phyloP scores from a whole-genome alignment of 2,329 filamentous ascomycete genomes.

The Fonsecaea pedrosoi region DNA sequence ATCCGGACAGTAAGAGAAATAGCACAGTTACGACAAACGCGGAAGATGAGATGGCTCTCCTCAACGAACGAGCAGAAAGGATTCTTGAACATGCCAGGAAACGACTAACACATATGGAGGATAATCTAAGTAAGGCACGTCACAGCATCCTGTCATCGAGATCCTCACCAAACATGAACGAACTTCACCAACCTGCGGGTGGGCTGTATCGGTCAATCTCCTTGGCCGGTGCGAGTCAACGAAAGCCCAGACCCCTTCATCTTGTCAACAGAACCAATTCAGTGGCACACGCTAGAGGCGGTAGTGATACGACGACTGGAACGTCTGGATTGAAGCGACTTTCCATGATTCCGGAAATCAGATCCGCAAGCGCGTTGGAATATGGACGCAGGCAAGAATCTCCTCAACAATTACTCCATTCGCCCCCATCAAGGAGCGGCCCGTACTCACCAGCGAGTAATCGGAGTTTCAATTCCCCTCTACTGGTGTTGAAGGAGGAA shows the following conservation, averaged over 20 bases:
- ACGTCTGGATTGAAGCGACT: conserved; percentile 33
- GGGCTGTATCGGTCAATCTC: conserved; percentile 53
- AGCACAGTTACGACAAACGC: conserved; percentile 50
- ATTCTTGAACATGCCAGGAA: conserved; percentile 93
- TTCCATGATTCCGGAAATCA: conserved; percentile 35
- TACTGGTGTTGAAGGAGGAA: conserved; percentile 38
- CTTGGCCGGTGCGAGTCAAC: conserved; percentile 35
- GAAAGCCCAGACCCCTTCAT: conserved; percentile 32
- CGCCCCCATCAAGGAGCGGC: conserved; percentile 13
- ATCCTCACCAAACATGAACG: conserved; percentile 56
- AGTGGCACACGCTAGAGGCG: conserved; percentile 48
- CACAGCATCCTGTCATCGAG: conserved; percentile 65
- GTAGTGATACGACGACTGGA: conserved; percentile 51
- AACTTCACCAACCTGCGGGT: conserved; percentile 50
- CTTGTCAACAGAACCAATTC: conserved; percentile 43
- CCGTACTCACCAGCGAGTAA: conserved; percentile 32
- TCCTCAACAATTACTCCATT: conserved; percentile 28
- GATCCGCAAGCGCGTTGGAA: conserved; percentile 41
- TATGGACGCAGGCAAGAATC: conserved; percentile 36
- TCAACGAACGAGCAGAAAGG: conserved; percentile 83
- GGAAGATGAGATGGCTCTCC: conserved; percentile 73
- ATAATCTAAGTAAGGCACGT: conserved; percentile 80
- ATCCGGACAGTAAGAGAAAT: conserved; percentile 42
- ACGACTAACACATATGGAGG: conserved; percentile 90
- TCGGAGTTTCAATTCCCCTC: conserved; percentile 38